These are phyloP conservation scores for Hyphodiscus sp. DNA, from an alignment of 2,329 filamentous ascomycete species.

Conservation along the genomic window DNA sequence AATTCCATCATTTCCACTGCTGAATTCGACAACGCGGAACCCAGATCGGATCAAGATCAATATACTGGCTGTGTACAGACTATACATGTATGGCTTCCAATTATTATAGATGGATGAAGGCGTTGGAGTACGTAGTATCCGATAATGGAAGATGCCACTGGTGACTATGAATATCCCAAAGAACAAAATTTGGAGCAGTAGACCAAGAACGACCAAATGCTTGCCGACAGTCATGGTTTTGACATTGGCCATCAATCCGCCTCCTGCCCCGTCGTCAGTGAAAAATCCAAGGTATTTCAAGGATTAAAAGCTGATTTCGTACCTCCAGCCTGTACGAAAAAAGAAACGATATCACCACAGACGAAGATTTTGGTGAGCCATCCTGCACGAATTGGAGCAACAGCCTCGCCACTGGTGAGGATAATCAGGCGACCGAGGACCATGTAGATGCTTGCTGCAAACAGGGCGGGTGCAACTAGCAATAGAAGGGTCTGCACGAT, in stretches of 20 bases:
- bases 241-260: conserved; percentile 13
- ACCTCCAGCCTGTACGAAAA: conserved; percentile 33
- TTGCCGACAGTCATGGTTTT: conserved; percentile 29
- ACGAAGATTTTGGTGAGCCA: conserved; percentile 40
- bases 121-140: conserved; percentile 9
- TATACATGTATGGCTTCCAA: conserved; percentile 32
- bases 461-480: conserved; percentile 35
- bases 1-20: conserved; percentile 37
- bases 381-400: conserved; percentile 30
- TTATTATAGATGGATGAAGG: neutral
- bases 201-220: conserved; percentile 39
- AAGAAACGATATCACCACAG: conserved; percentile 37
- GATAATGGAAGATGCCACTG: conserved; percentile 12
- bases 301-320: neutral
- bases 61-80: conserved; percentile 35
- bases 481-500: conserved; percentile 33
- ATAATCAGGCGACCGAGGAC: conserved; percentile 34
- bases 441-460: conserved; percentile 37
- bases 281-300: no score
- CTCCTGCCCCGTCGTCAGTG: conserved; percentile 8
- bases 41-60: conserved; percentile 43
- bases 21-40: conserved; percentile 44
- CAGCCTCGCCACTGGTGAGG: conserved; percentile 30
- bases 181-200: conserved; percentile 43
- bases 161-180: conserved; percentile 43